Conservation (phyloP, 306 rosid genomes). For the Alnus rubra region DNA sequence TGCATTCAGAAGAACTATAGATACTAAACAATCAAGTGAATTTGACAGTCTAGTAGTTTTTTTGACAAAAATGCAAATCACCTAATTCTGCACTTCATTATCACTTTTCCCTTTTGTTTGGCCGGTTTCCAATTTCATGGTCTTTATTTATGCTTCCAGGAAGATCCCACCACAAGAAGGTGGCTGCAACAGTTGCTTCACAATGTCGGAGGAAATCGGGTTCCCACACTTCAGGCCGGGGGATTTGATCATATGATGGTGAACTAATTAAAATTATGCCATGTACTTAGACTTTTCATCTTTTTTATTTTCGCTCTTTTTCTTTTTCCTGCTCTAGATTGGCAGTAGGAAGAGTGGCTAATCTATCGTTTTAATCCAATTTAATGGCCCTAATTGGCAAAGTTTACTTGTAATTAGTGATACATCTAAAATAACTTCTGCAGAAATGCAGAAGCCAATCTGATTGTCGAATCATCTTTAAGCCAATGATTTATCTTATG, state of each 20-base stretch:
- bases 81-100: background rate
- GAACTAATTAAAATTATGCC: constrained; percentile 23
- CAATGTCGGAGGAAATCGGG: constrained; percentile 52
- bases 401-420: background rate
- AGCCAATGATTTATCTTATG: no score
- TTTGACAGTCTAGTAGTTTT: background rate
- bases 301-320: background rate
- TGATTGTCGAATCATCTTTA: no score
- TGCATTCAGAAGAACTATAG: background rate
- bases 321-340: background rate
- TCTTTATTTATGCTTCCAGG: constrained; percentile 44
- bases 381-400: background rate
- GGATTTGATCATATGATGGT: constrained; percentile 57
- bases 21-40: background rate
- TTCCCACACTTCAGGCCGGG: constrained; percentile 49
- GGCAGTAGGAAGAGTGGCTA: background rate
- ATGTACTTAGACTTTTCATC: background rate
- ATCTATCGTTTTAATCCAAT: background rate
- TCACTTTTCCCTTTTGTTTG: constrained; percentile 12
- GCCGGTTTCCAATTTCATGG: constrained; percentile 6
- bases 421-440: background rate
- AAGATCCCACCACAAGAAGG: constrained; percentile 73
- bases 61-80: background rate
- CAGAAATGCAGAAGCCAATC: background rate
- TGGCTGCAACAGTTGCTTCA: constrained; percentile 71